A percentile compares a stretch with the other conserved stretches of the same genome.
Evolutionary conservation across 2,329 filamentous ascomycete genomes (phyloP).

Genomic region (Beauveria rudraprayagi): DNA sequence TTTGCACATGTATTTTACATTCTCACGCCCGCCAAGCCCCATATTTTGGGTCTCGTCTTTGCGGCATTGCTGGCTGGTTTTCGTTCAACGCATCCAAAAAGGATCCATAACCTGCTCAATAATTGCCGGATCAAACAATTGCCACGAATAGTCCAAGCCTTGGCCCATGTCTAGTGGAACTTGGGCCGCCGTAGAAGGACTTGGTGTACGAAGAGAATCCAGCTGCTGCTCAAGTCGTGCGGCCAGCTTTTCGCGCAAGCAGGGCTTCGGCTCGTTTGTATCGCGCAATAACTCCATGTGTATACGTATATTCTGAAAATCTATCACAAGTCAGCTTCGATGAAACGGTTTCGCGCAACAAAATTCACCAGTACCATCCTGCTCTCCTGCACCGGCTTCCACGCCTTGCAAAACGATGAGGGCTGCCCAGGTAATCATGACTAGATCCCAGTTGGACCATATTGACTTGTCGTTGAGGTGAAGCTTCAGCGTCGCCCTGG

Average conservation of each 20-base stretch:
- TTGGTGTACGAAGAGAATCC: constrained; percentile 19
- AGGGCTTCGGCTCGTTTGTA: constrained; percentile 21
- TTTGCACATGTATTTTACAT: neutral
- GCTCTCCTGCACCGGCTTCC: constrained; percentile 31
- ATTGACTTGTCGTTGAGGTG: constrained; percentile 33
- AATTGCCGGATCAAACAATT: constrained; percentile 15
- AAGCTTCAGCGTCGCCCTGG: constrained; percentile 30
- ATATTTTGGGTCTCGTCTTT: neutral
- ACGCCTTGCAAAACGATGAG: constrained; percentile 34
- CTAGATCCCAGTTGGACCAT: constrained; percentile 36
- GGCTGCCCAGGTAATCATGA: constrained; percentile 37
- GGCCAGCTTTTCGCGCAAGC: constrained; percentile 18
- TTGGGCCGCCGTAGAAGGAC: constrained; percentile 11
- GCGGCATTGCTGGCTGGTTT: neutral
- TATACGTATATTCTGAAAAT: constrained; percentile 21
- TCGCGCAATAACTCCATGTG: constrained; percentile 22
- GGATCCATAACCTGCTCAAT: constrained; percentile 12
- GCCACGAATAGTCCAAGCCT: constrained; percentile 16
- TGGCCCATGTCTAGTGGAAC: constrained; percentile 11
- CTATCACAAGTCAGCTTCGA: neutral
- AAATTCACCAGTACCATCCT: constrained; percentile 22
- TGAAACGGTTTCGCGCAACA: neutral
- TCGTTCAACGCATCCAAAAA: constrained; percentile 6
- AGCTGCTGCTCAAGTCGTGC: constrained; percentile 21
- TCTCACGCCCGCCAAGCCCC: neutral